Percentiles rank a stretch among this genome's conserved stretches.
These are phyloP conservation scores for Neurospora terricola DNA, from an alignment of 495 filamentous ascomycete genomes.

Conservation along the genomic window DNA sequence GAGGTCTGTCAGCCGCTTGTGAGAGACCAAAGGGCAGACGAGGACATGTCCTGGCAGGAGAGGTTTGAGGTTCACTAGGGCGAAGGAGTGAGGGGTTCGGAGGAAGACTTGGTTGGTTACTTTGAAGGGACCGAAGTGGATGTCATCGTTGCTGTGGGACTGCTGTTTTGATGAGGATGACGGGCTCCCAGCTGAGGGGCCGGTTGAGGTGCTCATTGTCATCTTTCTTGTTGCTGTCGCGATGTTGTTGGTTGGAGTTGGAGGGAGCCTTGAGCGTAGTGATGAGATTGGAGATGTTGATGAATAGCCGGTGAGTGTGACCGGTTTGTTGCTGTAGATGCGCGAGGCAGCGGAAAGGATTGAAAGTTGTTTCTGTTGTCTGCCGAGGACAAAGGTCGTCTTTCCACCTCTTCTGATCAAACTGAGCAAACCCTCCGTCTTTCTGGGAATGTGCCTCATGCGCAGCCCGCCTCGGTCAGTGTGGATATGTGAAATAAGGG, in stretches of 20 bases:
- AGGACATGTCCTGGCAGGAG: slow-evolving; percentile 91
- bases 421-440: background rate
- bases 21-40: slow-evolving; percentile 54
- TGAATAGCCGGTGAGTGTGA: background rate
- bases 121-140: slow-evolving; percentile 55
- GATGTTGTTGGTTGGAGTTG: background rate
- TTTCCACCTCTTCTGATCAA: background rate
- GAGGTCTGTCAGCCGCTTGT: slow-evolving; percentile 68
- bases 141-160: slow-evolving; percentile 5
- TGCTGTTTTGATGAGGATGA: background rate
- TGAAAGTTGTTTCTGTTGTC: background rate
- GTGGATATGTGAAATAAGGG: background rate
- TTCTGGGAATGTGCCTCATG: background rate
- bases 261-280: background rate
- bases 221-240: background rate
- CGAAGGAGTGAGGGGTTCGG: slow-evolving; percentile 65
- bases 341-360: background rate
- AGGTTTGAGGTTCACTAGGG: slow-evolving; percentile 89
- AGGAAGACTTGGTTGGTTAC: slow-evolving; percentile 75
- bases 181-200: background rate
- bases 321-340: background rate
- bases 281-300: background rate
- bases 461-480: background rate
- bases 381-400: background rate
- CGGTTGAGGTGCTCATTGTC: background rate